Conservation (phyloP, 2,329 filamentous ascomycete genomes). For the Ceratocystis albifundus region DNA sequence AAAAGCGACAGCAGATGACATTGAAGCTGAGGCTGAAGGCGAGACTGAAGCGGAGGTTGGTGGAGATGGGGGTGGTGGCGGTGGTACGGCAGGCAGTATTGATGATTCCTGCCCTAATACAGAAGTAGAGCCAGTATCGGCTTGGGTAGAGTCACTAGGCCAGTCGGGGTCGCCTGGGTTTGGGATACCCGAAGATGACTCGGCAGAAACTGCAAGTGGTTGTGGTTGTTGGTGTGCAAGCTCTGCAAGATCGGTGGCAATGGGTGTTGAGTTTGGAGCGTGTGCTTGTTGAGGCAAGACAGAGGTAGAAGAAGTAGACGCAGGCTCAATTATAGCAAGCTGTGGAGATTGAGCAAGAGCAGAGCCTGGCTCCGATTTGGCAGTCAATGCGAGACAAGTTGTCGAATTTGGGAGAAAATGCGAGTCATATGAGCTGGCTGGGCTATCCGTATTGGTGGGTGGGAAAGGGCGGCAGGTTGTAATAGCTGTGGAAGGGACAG, state of each 20-base stretch:
- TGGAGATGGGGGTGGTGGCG: neutral
- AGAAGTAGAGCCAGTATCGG: neutral
- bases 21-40: neutral
- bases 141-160: conserved; percentile 17
- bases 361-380: neutral
- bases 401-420: neutral
- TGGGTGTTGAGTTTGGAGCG: neutral
- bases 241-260: neutral
- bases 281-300: conserved; percentile 1
- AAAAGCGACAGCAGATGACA: conserved; percentile 7
- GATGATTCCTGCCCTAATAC: neutral
- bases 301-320: conserved; percentile 10
- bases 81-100: neutral
- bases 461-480: neutral
- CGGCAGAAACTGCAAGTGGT: neutral
- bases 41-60: neutral
- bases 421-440: neutral
- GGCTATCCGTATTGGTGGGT: neutral
- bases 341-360: neutral
- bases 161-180: conserved; percentile 10
- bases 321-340: neutral
- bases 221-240: neutral
- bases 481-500: conserved; percentile 4
- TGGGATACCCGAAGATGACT: neutral
- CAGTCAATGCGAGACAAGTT: neutral